A percentile compares a stretch with the other conserved stretches of the same genome.
Evolutionary conservation across 768 basidiomycete species (phyloP).

Genomic region (Agrocybe praecox): DNA sequence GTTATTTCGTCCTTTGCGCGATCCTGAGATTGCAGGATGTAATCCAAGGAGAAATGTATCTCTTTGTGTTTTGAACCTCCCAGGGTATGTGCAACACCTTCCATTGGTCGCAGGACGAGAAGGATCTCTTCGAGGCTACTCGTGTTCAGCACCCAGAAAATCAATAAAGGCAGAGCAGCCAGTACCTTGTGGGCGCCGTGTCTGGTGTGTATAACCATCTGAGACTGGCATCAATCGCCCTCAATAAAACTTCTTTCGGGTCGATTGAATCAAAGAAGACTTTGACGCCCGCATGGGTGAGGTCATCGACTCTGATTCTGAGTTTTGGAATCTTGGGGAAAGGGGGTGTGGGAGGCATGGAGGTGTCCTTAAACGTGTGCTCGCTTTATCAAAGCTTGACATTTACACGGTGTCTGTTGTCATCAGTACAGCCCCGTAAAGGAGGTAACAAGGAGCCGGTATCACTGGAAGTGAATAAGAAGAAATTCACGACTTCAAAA

Average conservation of each 20-base stretch:
- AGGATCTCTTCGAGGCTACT: constrained; percentile 51
- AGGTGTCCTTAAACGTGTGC: too few species aligned
- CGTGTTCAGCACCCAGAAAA: background rate
- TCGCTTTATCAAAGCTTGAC: too few species aligned
- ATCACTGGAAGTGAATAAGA: too few species aligned
- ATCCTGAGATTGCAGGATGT: constrained; percentile 46
- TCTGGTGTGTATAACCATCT: constrained; percentile 40
- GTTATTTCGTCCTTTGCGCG: constrained; percentile 58
- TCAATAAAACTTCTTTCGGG: constrained; percentile 37
- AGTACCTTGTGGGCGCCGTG: constrained; percentile 36
- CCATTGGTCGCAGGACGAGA: constrained; percentile 65
- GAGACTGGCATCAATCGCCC: constrained; percentile 51
- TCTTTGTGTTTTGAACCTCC: constrained; percentile 62
- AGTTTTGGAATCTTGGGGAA: constrained; percentile 58
- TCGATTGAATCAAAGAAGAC: constrained; percentile 55
- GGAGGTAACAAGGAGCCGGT: too few species aligned
- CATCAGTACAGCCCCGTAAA: too few species aligned
- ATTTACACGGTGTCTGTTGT: too few species aligned
- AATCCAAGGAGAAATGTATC: constrained; percentile 68
- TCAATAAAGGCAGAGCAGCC: constrained; percentile 2
- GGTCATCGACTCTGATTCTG: constrained; percentile 54
- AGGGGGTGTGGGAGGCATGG: background rate
- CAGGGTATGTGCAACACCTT: constrained; percentile 68
- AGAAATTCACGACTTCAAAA: too few species aligned
- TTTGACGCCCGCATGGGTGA: constrained; percentile 55